These are phyloP conservation scores for Diaporthe capsici DNA, from an alignment of 2,329 filamentous ascomycete genomes.

Conservation along the genomic window DNA sequence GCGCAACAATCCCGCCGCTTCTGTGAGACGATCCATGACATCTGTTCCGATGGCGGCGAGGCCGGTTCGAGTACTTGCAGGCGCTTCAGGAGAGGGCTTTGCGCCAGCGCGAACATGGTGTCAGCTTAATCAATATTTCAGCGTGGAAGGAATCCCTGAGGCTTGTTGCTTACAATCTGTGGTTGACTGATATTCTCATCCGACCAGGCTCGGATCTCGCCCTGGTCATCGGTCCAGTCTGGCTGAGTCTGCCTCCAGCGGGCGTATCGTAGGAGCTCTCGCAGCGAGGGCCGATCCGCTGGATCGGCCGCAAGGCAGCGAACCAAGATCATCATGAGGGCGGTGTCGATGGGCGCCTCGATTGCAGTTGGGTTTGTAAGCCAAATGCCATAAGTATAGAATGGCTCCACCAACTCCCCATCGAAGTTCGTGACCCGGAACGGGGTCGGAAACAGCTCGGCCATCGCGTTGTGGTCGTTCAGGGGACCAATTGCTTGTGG, in stretches of 20 bases:
- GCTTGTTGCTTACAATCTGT: neutral
- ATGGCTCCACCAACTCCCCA: neutral
- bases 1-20: neutral
- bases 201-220: neutral
- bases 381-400: neutral
- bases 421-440: neutral
- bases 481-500: conserved; percentile 2
- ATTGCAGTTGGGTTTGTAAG: neutral
- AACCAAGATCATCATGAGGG: neutral
- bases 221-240: neutral
- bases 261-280: conserved; percentile 6
- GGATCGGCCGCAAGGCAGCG: conserved; percentile 17
- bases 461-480: neutral
- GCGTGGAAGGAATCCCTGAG: neutral
- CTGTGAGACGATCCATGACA: conserved; percentile 2
- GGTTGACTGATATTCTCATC: neutral
- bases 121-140: neutral
- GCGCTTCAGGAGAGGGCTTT: neutral
- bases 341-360: neutral
- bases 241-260: neutral
- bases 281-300: conserved; percentile 14
- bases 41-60: neutral
- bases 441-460: neutral
- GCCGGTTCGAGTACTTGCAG: neutral
- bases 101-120: neutral